A percentile compares a stretch with the other conserved stretches of the same genome.
Evolutionary conservation across 805 yeast species (phyloP).

Genomic region (Diddensiella caesifluorescens): DNA sequence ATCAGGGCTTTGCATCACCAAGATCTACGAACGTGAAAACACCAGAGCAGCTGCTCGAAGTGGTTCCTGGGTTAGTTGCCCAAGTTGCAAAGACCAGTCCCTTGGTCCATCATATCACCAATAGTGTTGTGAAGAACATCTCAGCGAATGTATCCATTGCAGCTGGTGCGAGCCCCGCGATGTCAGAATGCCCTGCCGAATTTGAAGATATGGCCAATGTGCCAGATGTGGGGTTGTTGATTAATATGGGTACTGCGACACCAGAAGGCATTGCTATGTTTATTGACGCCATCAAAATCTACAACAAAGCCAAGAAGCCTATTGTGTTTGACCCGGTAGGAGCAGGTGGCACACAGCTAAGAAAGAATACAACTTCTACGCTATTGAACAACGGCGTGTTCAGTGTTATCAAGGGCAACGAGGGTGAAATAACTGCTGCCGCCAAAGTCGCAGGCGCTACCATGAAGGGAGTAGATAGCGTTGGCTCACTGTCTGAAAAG

Average conservation of each 20-base stretch:
- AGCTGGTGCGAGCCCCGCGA: constrained; percentile 79
- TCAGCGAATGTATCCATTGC: constrained; percentile 85
- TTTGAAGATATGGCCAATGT: constrained; percentile 57
- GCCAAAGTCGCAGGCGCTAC: constrained; percentile 42
- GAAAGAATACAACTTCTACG: constrained; percentile 44
- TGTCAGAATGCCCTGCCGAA: constrained; percentile 72
- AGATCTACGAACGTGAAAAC: constrained; percentile 5
- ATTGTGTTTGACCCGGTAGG: constrained; percentile 91
- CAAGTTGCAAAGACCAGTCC: constrained; percentile 41
- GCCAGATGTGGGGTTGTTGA: constrained; percentile 51
- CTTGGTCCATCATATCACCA: constrained; percentile 81
- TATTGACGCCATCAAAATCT: constrained; percentile 49
- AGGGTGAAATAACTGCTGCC: constrained; percentile 65
- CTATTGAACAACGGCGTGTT: constrained; percentile 53
- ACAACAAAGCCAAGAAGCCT: constrained; percentile 53
- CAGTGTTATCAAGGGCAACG: constrained; percentile 74
- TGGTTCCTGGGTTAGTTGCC: constrained; percentile 24
- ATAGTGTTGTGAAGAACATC: constrained; percentile 80
- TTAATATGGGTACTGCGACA: constrained; percentile 71
- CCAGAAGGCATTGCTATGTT: constrained; percentile 40
- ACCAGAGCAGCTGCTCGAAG: constrained; percentile 14
- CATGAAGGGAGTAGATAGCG: constrained; percentile 74
- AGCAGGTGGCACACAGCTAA: constrained; percentile 68
- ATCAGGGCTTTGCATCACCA: constrained; percentile 10
- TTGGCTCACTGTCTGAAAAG: constrained; percentile 19